A percentile compares a stretch with the other conserved stretches of the same genome.
These are phyloP conservation scores for Nemania serpens DNA, from an alignment of 2,329 filamentous ascomycete species.

Conservation along the genomic window DNA sequence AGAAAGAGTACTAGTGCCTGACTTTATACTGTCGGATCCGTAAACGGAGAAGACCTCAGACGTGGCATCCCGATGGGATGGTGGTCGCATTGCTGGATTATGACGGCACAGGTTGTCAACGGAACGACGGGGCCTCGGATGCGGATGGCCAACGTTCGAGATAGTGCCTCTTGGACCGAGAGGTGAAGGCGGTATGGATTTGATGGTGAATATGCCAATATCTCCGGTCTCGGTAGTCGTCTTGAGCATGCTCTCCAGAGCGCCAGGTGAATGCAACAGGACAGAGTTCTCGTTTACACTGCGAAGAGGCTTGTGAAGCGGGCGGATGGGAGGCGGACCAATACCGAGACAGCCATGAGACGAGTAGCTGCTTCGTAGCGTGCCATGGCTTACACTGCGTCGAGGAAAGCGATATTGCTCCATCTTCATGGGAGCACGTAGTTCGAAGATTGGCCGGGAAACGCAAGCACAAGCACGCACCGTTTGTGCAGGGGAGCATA, in stretches of 20 bases:
- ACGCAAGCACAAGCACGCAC: slow-evolving; percentile 17
- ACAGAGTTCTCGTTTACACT: slow-evolving; percentile 50
- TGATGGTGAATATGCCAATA: slow-evolving; percentile 64
- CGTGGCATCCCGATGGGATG: slow-evolving; percentile 56
- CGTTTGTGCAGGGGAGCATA: slow-evolving; percentile 24
- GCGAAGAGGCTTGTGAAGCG: slow-evolving; percentile 48
- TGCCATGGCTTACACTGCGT: slow-evolving; percentile 42
- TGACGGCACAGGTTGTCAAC: slow-evolving; percentile 41
- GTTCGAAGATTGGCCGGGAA: slow-evolving; percentile 7
- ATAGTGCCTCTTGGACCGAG: slow-evolving; percentile 36
- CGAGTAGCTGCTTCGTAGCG: slow-evolving; percentile 38
- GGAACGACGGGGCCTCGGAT: slow-evolving; percentile 39
- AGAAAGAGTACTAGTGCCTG: slow-evolving; percentile 49
- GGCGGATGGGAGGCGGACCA: slow-evolving; percentile 32
- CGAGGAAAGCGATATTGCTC: slow-evolving; percentile 39
- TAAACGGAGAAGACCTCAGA: slow-evolving; percentile 63
- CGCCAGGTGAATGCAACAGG: slow-evolving; percentile 55
- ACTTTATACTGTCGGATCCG: slow-evolving; percentile 54
- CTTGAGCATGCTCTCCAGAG: slow-evolving; percentile 67
- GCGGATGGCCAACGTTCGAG: slow-evolving; percentile 37
- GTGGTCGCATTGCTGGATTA: slow-evolving; percentile 51
- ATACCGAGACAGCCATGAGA: slow-evolving; percentile 30
- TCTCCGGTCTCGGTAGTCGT: slow-evolving; percentile 70
- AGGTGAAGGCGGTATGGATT: slow-evolving; percentile 45
- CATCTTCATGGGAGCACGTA: slow-evolving; percentile 29